A percentile compares a stretch with the other conserved stretches of the same genome.
phyloP scores from a whole-genome alignment of 129 eudicot genomes.

The Glebionis coronaria region DNA sequence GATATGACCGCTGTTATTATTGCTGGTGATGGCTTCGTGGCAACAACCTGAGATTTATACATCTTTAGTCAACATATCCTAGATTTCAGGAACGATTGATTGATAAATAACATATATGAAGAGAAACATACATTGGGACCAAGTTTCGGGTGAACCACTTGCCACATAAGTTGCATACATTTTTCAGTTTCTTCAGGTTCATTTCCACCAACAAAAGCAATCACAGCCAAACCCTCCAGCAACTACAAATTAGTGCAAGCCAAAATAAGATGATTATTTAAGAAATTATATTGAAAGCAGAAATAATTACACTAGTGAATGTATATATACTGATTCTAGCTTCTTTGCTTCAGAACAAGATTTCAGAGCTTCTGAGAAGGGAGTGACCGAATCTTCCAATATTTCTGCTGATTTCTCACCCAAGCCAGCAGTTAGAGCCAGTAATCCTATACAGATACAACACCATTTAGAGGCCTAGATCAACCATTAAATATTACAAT shows the following conservation, averaged over 20 bases:
- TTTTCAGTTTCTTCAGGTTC: slow-evolving; percentile 76
- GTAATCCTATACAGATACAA: slow-evolving; percentile 46
- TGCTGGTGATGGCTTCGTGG: slow-evolving; percentile 63
- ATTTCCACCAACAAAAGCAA: slow-evolving; percentile 88
- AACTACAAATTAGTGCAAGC: slow-evolving; percentile 42
- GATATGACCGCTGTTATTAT: slow-evolving; percentile 67
- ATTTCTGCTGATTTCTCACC: slow-evolving; percentile 86
- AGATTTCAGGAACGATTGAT: background rate
- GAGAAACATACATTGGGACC: slow-evolving; percentile 74
- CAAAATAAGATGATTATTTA: slow-evolving; percentile 2
- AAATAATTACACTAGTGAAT: background rate
- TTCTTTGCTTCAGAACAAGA: slow-evolving; percentile 60
- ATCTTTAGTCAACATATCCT: background rate
- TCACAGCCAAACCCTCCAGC: slow-evolving; percentile 73
- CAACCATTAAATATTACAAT: background rate
- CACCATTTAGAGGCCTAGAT: background rate
- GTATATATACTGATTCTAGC: slow-evolving; percentile 47
- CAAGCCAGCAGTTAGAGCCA: slow-evolving; percentile 80
- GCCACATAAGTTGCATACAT: slow-evolving; percentile 94
- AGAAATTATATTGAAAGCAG: background rate
- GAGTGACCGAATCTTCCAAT: slow-evolving; percentile 65
- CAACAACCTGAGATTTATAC: slow-evolving; percentile 57
- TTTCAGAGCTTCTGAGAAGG: slow-evolving; percentile 73
- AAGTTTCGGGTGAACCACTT: slow-evolving; percentile 84
- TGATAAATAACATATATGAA: background rate